Conservation (phyloP, 768 basidiomycete genomes). For the Rubroboletus pulcherrimus region DNA sequence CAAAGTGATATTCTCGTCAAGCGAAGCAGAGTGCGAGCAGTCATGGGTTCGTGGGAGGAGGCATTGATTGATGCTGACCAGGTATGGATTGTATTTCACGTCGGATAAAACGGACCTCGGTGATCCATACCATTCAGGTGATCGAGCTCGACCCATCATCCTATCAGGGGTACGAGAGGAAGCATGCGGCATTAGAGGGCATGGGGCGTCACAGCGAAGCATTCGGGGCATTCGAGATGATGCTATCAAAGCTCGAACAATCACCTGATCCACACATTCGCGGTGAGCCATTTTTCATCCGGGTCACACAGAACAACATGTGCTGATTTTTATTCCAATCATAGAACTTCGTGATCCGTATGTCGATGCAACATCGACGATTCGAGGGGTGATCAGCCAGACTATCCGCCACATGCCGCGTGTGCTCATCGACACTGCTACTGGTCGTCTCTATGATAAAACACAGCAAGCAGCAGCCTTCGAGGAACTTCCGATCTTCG, state of each 20-base stretch:
- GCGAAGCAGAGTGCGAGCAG: background rate
- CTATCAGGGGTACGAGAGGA: background rate
- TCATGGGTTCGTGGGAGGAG: background rate
- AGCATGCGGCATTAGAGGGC: background rate
- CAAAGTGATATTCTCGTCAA: background rate
- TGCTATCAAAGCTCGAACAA: background rate
- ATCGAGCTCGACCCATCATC: background rate
- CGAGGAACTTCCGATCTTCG: background rate
- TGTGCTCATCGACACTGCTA: constrained; percentile 2
- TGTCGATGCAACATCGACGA: background rate
- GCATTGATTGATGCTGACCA: constrained; percentile 2
- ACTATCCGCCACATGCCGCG: background rate
- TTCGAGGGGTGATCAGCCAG: background rate
- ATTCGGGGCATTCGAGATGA: background rate
- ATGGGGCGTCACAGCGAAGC: background rate
- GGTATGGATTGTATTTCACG: background rate
- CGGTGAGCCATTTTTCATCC: background rate
- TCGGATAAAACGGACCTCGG: no score
- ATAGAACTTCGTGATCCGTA: background rate
- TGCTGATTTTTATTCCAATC: background rate
- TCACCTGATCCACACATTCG: background rate
- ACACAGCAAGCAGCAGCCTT: constrained; percentile 2
- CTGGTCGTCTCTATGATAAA: constrained; percentile 1
- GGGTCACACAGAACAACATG: no score
- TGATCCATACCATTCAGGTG: background rate